Conservation (phyloP, 2,329 filamentous ascomycete species). For the Xylaria sp. region DNA sequence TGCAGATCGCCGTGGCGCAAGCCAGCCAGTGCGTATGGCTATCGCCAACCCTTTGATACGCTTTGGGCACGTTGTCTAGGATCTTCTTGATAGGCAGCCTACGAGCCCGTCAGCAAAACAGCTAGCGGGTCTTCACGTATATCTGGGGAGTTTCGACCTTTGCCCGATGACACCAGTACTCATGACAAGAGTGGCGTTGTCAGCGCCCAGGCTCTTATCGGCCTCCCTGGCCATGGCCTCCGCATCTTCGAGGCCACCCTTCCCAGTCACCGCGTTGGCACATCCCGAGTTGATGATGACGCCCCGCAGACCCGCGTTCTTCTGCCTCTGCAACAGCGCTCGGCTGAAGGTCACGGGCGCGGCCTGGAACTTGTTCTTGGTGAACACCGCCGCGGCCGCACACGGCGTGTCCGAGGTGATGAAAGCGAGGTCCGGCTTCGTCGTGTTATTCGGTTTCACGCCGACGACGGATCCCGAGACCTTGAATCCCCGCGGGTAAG, state of each 20-base stretch:
- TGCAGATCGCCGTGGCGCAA: slow-evolving; percentile 91
- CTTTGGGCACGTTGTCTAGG: slow-evolving; percentile 75
- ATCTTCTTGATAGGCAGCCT: slow-evolving; percentile 92
- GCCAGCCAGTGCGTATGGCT: slow-evolving; percentile 85
- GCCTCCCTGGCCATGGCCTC: slow-evolving; percentile 78
- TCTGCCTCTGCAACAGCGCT: slow-evolving; percentile 67
- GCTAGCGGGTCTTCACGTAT: not conserved
- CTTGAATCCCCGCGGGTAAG: slow-evolving; percentile 87
- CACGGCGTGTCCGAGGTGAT: slow-evolving; percentile 86
- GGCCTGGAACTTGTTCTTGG: slow-evolving; percentile 97
- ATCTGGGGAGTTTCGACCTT: slow-evolving; percentile 53
- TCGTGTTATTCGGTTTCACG: slow-evolving; percentile 90
- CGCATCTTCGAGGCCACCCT: slow-evolving; percentile 86
- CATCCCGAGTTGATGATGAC: slow-evolving; percentile 95
- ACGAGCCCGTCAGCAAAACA: slow-evolving; percentile 22
- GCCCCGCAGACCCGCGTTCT: slow-evolving; percentile 72
- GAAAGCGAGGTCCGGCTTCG: slow-evolving; percentile 86
- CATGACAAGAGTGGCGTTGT: slow-evolving; percentile 82
- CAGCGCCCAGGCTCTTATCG: slow-evolving; percentile 61
- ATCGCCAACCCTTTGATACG: slow-evolving; percentile 69
- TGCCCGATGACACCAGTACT: slow-evolving; percentile 98
- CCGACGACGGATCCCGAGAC: slow-evolving; percentile 88
- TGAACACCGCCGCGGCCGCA: slow-evolving; percentile 89
- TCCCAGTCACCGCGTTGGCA: slow-evolving; percentile 95
- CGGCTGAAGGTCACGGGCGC: slow-evolving; percentile 88